Percentiles rank a stretch among this genome's conserved stretches.
Conservation (phyloP, 2,329 filamentous ascomycete species). For the Chalaropsis thielavioides region DNA sequence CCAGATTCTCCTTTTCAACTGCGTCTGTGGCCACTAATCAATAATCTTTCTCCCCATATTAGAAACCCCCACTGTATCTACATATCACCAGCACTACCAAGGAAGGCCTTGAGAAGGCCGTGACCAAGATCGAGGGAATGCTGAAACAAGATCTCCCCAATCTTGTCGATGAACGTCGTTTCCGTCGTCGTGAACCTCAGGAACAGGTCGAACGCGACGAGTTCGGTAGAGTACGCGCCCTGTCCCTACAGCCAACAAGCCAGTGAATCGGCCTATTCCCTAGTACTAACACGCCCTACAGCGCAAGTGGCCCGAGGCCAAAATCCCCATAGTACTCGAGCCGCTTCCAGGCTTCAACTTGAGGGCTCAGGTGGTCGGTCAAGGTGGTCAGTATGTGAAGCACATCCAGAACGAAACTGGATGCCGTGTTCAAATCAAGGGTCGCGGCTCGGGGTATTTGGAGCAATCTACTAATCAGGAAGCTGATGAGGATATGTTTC, state of each 20-base stretch:
- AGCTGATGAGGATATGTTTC: constrained; percentile 90
- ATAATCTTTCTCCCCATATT: constrained; percentile 18
- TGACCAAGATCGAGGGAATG: constrained; percentile 79
- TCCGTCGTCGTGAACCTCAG: constrained; percentile 64
- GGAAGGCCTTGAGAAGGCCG: constrained; percentile 76
- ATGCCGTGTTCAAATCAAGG: constrained; percentile 96
- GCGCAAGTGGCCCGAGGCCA: constrained; percentile 98
- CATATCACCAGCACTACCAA: constrained; percentile 90
- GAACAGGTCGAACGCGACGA: constrained; percentile 80
- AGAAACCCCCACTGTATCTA: constrained; percentile 89
- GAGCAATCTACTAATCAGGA: constrained; percentile 78
- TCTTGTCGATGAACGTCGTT: constrained; percentile 84
- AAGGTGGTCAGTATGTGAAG: constrained; percentile 90
- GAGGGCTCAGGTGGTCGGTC: constrained; percentile 87
- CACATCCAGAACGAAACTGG: constrained; percentile 93
- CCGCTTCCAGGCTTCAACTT: constrained; percentile 90
- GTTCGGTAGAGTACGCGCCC: constrained; percentile 56
- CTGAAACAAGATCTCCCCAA: constrained; percentile 95
- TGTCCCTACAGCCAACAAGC: neutral
- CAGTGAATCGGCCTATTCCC: neutral
- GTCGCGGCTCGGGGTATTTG: constrained; percentile 84
- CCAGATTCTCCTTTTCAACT: neutral
- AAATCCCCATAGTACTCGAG: constrained; percentile 80
- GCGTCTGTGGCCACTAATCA: neutral
- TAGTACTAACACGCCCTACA: constrained; percentile 26